phyloP scores from a whole-genome alignment of 768 basidiomycete genomes.

The Amanita muscaria region DNA sequence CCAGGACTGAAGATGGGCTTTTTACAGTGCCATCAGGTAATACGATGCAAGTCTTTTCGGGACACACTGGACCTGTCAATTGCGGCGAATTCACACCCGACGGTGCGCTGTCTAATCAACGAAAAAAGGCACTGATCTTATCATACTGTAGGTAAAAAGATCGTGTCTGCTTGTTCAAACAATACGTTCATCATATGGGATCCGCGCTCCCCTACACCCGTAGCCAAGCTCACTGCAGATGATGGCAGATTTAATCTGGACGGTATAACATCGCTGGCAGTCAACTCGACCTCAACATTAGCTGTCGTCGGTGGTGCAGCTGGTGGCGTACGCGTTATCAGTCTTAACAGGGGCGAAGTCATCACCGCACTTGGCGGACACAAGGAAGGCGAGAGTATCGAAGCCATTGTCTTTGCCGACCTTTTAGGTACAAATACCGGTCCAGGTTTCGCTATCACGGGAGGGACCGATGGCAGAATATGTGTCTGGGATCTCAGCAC shows the following conservation, averaged over 20 bases:
- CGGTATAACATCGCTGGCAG: conserved; percentile 79
- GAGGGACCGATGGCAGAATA: conserved; percentile 88
- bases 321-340: conserved; percentile 83
- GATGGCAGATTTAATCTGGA: conserved; percentile 73
- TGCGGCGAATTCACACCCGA: conserved; percentile 91
- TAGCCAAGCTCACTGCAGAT: conserved; percentile 69
- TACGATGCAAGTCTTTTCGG: conserved; percentile 93
- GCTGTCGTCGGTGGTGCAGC: conserved; percentile 83
- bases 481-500: conserved; percentile 93
- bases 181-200: conserved; percentile 88
- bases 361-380: conserved; percentile 76
- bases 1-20: not conserved
- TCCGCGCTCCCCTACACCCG: conserved; percentile 64
- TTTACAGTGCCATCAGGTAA: conserved; percentile 81
- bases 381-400: conserved; percentile 79
- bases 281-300: conserved; percentile 83
- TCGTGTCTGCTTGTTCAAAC: conserved; percentile 79
- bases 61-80: conserved; percentile 77
- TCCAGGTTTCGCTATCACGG: conserved; percentile 67
- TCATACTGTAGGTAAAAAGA: conserved; percentile 59
- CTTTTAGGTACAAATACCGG: conserved; percentile 42
- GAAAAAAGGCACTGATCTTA: not conserved
- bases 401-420: conserved; percentile 79
- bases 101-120: conserved; percentile 33
- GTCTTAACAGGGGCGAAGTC: conserved; percentile 78